Base-by-base conservation (phyloP, 305 asterid genomes). In the Plantago rigida region DNA sequence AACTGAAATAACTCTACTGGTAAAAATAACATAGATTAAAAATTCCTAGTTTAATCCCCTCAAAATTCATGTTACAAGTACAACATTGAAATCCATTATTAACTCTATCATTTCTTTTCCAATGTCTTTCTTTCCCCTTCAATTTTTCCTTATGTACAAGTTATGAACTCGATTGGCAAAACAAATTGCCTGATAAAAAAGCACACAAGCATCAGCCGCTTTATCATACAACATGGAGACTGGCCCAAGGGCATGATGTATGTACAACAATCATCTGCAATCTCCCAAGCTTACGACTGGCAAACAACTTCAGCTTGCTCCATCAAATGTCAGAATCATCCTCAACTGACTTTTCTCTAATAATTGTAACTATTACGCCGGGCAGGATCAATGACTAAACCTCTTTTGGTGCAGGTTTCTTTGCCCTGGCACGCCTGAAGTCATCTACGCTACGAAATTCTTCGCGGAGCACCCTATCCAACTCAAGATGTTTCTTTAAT, bases 381-480 rank as follows among this genome's bases (percentile, higher is more conserved):
- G 60, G 26, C 62, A 17, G 60, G 47, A 64, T 59, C 34, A 65
- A 11, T 64, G 74, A 49, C 60, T 59, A 55, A 55, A 52, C 82
- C 46, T 69, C 84, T 59, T 65, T 69, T 4, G 34, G n/a, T 12
- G 76, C 10, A 11, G 72, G 69, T 51, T 72, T 73, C 78, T 67
- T 78, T 63, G 76, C 80, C 73, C 73, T 83, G 59, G 75, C 77
- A 2, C 81, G 87, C 51, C 56, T 78, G 87, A 89, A 89, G 82
- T 84, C 93, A 14, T 75, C 85, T 76, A 84, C 57, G 56, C 77
- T 81, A 28, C 81, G 77, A 15, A 74, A 89, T 63, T 85, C 86
- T 58, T 80, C 94, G 54, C 72, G 79, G 6, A 89, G 90, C 77
- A 87, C 53, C 66, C 77, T 78, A 51, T 82, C 94, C 82, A 89